Percentiles rank a stretch among this genome's conserved stretches.
Evolutionary conservation across 768 basidiomycete genomes (phyloP).

Genomic region (Phlebiopsis flavidoalba): DNA sequence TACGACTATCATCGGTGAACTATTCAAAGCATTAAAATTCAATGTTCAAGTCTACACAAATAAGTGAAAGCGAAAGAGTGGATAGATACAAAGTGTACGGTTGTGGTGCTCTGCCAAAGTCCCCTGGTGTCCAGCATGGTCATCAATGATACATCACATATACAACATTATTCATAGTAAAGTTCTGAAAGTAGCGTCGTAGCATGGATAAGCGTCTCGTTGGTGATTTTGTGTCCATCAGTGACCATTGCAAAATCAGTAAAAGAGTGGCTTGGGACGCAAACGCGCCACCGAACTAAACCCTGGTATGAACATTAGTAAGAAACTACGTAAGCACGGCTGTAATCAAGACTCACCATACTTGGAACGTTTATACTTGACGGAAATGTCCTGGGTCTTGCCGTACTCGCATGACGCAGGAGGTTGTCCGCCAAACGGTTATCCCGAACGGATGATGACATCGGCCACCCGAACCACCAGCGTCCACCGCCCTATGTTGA

Average conservation of each 20-base stretch:
- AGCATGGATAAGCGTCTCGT: neutral
- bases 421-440: slow-evolving; percentile 28
- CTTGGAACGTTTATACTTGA: slow-evolving; percentile 20
- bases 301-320: neutral
- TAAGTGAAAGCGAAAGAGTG: neutral
- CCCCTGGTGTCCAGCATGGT: neutral
- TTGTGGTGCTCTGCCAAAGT: neutral
- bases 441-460: slow-evolving; percentile 24
- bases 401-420: slow-evolving; percentile 23
- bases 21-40: neutral
- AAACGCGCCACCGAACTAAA: slow-evolving; percentile 11
- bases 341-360: slow-evolving; percentile 12
- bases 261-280: neutral
- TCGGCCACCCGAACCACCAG: slow-evolving; percentile 17
- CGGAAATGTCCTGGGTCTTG: slow-evolving; percentile 18
- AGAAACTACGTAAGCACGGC: neutral
- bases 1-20: neutral
- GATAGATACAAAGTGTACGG: neutral
- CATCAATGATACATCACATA: neutral
- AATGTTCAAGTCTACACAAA: neutral
- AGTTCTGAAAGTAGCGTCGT: neutral
- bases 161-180: neutral
- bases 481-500: slow-evolving; percentile 19
- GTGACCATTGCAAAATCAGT: too few species aligned
- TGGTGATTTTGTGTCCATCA: too few species aligned